These are phyloP conservation scores for Leccinum aurantiacum DNA, from an alignment of 768 basidiomycete species.

Conservation along the genomic window DNA sequence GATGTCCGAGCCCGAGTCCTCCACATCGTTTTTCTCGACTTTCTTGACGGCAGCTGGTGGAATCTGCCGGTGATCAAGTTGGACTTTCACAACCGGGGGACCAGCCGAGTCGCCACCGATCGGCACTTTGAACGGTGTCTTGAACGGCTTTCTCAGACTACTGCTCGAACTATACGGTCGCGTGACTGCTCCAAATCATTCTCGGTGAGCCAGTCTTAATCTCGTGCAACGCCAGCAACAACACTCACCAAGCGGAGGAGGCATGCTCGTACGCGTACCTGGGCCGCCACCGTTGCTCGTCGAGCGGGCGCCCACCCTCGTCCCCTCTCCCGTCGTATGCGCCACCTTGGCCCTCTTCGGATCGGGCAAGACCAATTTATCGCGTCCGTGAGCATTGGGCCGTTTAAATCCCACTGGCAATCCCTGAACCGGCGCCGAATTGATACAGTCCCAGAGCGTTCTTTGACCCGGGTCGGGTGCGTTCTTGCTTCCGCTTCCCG, in stretches of 20 bases:
- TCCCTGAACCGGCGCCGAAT: conserved; percentile 13
- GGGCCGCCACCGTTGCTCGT: neutral
- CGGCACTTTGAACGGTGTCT: conserved; percentile 39
- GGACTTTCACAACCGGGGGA: conserved; percentile 6
- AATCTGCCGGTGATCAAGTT: neutral
- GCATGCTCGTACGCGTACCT: conserved; percentile 10
- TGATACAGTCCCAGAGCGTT: conserved; percentile 26
- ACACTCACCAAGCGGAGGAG: conserved; percentile 25
- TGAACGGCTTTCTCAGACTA: conserved; percentile 54
- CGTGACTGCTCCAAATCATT: conserved; percentile 37
- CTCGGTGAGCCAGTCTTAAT: neutral
- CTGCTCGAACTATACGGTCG: conserved; percentile 44
- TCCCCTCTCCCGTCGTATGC: neutral
- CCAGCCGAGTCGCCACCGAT: conserved; percentile 41
- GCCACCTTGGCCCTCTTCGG: conserved; percentile 25
- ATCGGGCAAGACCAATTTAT: conserved; percentile 10
- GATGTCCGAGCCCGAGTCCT: neutral
- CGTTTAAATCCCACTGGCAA: conserved; percentile 31
- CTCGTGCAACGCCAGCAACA: neutral
- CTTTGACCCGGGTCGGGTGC: conserved; percentile 13
- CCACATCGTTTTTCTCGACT: neutral
- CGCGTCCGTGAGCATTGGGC: conserved; percentile 15
- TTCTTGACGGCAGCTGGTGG: neutral
- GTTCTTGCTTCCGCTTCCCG: neutral
- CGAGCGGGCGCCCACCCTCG: neutral